phyloP scores from a whole-genome alignment of 305 asterid genomes.

The Withania somnifera region DNA sequence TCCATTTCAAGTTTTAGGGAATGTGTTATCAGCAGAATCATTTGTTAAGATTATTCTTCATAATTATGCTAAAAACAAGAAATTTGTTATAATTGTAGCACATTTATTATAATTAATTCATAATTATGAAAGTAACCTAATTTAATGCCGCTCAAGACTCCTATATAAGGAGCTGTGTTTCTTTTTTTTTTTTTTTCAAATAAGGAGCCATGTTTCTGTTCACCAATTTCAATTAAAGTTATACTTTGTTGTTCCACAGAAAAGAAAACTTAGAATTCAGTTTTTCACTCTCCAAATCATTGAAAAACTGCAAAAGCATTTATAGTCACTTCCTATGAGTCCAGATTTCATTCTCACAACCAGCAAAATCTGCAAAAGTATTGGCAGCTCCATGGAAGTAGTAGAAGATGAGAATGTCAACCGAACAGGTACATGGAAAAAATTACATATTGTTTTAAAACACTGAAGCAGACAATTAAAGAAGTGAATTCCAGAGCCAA shows the following conservation, averaged over 20 bases:
- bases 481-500: not conserved
- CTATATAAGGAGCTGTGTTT: not conserved
- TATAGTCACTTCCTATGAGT: not conserved
- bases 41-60: too few species aligned
- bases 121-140: not conserved
- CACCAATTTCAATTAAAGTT: not conserved
- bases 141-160: not conserved
- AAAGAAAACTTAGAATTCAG: not conserved
- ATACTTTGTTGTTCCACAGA: not conserved
- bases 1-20: not conserved
- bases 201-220: not conserved
- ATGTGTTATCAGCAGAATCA: too few species aligned
- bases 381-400: not conserved
- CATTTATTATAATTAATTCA: not conserved
- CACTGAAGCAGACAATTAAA: not conserved
- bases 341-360: not conserved
- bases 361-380: not conserved
- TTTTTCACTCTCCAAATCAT: not conserved
- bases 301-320: not conserved
- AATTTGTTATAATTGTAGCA: not conserved
- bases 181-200: not conserved
- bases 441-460: not conserved
- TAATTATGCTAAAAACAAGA: not conserved
- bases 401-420: not conserved
- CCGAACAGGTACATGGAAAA: not conserved